Evolutionary conservation across 495 filamentous ascomycete genomes (phyloP), one percentile per base, ranked within the genome.

Genomic region (Ramalina intermedia): DNA sequence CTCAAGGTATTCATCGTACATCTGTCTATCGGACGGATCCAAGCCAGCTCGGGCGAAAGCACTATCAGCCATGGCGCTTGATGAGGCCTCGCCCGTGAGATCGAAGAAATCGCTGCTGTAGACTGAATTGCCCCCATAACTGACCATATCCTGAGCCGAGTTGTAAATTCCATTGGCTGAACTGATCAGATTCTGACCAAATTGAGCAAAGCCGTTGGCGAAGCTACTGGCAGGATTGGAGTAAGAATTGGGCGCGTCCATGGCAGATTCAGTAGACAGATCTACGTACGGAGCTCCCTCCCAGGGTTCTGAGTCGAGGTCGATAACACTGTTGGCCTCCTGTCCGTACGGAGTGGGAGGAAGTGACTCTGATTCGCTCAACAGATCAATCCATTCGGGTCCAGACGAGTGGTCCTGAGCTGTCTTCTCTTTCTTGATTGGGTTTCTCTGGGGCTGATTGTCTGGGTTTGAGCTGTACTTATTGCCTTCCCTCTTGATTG

Each of bases 1-100:
- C 38, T 58, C 37, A 3, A 50, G 55, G 24, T 62, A 63, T 1
- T 47, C 20, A 26, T 64, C 56, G 33, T 54, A 56, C 41, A 46
- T 44, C 3, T 51, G 47, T 47, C 26, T 37, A 13, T 51, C 50
- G n/a, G 49, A 46, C 21, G 52, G 46, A 41, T 60, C 55, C 17
- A 48, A 46, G 12, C 37, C 39, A 48, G 53, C 53, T 18, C 47
- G 37, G 23, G 29, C 43, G 20, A 55, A 48, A 23, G 47, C 38
- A 21, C 35, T 47, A 24, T 48, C 38, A n/a, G 45, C 50, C 23
- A 57, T 36, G 24, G 26, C 44, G 24, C 12, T 37, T 23, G 44
- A 9, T 17, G 44, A 47, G 27, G 37, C 37, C 6, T 37, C 21
- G 12, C 37, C 26, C 12, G 29, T 33, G 8, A 33, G 29, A 23